A percentile compares a stretch with the other conserved stretches of the same genome.
phyloP scores from a whole-genome alignment of 2,329 filamentous ascomycete species.

The Achaetomium macrosporum region DNA sequence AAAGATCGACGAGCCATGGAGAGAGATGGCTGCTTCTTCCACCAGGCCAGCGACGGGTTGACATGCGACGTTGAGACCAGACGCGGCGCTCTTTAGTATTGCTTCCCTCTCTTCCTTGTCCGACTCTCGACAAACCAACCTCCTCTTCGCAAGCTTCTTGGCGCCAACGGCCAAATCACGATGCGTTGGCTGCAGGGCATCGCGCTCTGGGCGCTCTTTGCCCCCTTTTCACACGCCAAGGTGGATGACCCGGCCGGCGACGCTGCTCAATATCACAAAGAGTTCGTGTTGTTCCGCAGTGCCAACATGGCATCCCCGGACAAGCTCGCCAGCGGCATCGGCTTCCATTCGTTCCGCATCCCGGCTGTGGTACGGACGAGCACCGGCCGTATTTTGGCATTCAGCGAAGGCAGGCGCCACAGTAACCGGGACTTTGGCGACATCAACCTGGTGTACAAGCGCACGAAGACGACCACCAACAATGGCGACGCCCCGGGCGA shows the following conservation, averaged over 20 bases:
- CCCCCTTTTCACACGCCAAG: slow-evolving; percentile 1
- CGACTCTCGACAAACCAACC: neutral
- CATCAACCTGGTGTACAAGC: slow-evolving; percentile 29
- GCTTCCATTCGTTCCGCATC: slow-evolving; percentile 29
- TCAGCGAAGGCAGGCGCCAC: slow-evolving; percentile 27
- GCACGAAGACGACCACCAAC: slow-evolving; percentile 23
- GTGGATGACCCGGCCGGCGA: slow-evolving; percentile 9
- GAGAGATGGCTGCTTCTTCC: no score
- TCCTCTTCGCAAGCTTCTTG: neutral
- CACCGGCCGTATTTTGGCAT: slow-evolving; percentile 26
- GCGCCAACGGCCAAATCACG: neutral
- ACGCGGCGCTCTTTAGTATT: no score
- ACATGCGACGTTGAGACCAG: no score
- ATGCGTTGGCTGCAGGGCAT: slow-evolving; percentile 2
- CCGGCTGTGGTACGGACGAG: slow-evolving; percentile 25
- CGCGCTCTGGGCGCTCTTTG: slow-evolving; percentile 4
- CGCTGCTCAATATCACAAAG: slow-evolving; percentile 17
- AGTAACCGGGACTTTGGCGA: slow-evolving; percentile 27
- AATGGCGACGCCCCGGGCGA: slow-evolving; percentile 21
- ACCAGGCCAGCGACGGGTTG: no score
- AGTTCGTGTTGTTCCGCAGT: slow-evolving; percentile 26
- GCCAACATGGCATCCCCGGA: slow-evolving; percentile 26
- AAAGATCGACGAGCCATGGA: no score
- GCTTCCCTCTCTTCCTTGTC: neutral
- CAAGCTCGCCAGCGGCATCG: slow-evolving; percentile 24